A percentile compares a stretch with the other conserved stretches of the same genome.
Evolutionary conservation across 139 green algal species (phyloP).

Genomic region (Auxenochlorella pyrenoidosa): DNA sequence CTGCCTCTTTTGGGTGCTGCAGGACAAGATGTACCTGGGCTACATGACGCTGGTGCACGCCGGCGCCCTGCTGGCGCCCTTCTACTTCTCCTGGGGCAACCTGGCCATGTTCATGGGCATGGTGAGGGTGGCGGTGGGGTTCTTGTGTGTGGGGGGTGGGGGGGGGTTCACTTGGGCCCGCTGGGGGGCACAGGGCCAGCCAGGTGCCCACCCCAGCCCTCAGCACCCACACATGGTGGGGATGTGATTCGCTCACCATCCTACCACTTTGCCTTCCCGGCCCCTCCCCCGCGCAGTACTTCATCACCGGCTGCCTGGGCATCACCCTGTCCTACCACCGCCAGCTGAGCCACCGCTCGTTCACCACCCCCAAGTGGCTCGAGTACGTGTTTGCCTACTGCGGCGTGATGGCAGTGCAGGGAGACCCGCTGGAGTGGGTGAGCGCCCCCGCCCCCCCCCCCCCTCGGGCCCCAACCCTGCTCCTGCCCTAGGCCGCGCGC

Average conservation of each 20-base stretch:
- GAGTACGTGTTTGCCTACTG: slow-evolving; percentile 98
- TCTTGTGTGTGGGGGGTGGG: too few species aligned
- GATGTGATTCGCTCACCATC: too few species aligned
- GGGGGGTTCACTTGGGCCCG: too few species aligned
- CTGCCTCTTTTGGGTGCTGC: too few species aligned
- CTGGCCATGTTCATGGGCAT: slow-evolving; percentile 79
- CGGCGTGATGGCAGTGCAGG: slow-evolving; percentile 92
- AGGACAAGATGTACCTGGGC: slow-evolving; percentile 77
- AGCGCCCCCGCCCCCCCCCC: too few species aligned
- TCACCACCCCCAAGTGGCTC: slow-evolving; percentile 97
- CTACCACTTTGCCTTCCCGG: background rate
- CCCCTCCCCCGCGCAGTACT: slow-evolving; percentile 69
- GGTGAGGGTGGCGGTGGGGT: too few species aligned
- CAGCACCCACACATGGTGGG: too few species aligned
- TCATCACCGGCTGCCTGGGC: slow-evolving; percentile 95
- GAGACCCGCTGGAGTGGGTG: slow-evolving; percentile 94
- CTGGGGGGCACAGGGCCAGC: too few species aligned
- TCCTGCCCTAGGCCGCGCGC: too few species aligned
- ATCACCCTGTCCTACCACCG: slow-evolving; percentile 98
- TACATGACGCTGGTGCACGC: slow-evolving; percentile 88
- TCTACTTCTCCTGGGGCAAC: slow-evolving; percentile 81
- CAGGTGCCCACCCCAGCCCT: too few species aligned
- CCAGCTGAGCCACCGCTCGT: slow-evolving; percentile 91
- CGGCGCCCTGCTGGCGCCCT: slow-evolving; percentile 74
- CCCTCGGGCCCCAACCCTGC: too few species aligned